Evolutionary conservation across 306 rosid species (phyloP).

Genomic region (Vicia faba): DNA sequence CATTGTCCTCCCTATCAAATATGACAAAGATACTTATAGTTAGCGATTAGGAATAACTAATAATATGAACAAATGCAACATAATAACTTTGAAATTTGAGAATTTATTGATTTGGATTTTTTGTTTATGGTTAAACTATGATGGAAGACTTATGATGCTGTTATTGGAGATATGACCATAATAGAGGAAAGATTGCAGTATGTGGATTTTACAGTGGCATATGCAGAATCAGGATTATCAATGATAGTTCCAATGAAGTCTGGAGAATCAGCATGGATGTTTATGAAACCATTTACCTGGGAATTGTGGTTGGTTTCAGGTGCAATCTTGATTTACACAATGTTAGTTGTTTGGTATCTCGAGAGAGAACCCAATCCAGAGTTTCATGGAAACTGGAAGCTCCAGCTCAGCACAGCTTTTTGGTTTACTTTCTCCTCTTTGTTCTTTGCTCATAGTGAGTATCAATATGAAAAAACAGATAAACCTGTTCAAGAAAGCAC

Average conservation of each 20-base stretch:
- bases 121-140: conserved; percentile 32
- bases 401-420: conserved; percentile 59
- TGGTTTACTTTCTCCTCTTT: conserved; percentile 77
- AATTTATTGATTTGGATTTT: background rate
- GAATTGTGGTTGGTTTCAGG: conserved; percentile 55
- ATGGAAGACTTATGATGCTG: conserved; percentile 62
- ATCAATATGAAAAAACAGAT: background rate
- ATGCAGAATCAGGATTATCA: conserved; percentile 69
- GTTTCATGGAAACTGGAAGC: conserved; percentile 55
- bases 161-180: conserved; percentile 67
- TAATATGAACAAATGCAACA: background rate
- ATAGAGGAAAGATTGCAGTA: conserved; percentile 47
- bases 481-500: background rate
- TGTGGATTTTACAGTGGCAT: conserved; percentile 76
- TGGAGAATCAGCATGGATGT: conserved; percentile 56
- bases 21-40: no score
- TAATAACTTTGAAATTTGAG: conserved; percentile 1
- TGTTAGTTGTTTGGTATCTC: conserved; percentile 60
- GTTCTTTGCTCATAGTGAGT: conserved; percentile 77
- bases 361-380: conserved; percentile 56
- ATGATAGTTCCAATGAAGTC: conserved; percentile 55
- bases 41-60: background rate
- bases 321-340: conserved; percentile 52
- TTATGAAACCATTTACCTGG: conserved; percentile 65
- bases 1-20: background rate